Conservation (phyloP, 2,329 filamentous ascomycete species). For the Neopestalotiopsis sp. region DNA sequence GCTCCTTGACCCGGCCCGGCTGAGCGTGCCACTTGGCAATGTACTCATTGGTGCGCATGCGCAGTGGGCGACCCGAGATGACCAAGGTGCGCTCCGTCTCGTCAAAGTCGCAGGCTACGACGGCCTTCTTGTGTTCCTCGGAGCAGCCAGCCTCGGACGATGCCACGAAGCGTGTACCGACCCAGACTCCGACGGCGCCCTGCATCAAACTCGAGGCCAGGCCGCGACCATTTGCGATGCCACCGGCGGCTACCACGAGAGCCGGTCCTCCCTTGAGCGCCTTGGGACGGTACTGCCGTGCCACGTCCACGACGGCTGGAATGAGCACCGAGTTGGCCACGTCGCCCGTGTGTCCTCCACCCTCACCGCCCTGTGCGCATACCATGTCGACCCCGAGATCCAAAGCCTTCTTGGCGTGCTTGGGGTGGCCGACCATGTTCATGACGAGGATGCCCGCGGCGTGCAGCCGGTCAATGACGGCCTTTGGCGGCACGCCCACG, state of each 20-base stretch:
- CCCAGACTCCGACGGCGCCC: conserved; percentile 89
- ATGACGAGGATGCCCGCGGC: conserved; percentile 82
- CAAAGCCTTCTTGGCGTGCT: conserved; percentile 88
- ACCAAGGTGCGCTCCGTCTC: conserved; percentile 86
- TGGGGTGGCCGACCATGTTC: conserved; percentile 97
- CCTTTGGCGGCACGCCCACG: conserved; percentile 81
- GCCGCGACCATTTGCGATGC: conserved; percentile 81
- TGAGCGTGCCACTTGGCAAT: conserved; percentile 79
- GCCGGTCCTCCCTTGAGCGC: conserved; percentile 72
- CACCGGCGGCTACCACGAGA: conserved; percentile 87
- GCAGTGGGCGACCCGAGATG: conserved; percentile 78
- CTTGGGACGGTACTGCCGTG: conserved; percentile 71
- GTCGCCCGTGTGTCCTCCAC: conserved; percentile 90
- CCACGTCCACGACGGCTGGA: conserved; percentile 85
- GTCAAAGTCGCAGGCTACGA: conserved; percentile 78
- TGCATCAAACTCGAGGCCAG: conserved; percentile 85
- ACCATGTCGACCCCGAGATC: conserved; percentile 88
- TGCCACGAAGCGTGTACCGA: conserved; percentile 91
- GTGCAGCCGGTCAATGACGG: conserved; percentile 78
- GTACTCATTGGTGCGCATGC: conserved; percentile 84
- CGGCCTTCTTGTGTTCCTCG: conserved; percentile 81
- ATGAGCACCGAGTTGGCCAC: conserved; percentile 86
- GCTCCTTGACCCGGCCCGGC: conserved; percentile 74
- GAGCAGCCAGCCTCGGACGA: conserved; percentile 80
- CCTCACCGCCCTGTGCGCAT: conserved; percentile 91